phyloP scores from a whole-genome alignment of 1,284 basidiomycete genomes.

The Naganishia sp. region DNA sequence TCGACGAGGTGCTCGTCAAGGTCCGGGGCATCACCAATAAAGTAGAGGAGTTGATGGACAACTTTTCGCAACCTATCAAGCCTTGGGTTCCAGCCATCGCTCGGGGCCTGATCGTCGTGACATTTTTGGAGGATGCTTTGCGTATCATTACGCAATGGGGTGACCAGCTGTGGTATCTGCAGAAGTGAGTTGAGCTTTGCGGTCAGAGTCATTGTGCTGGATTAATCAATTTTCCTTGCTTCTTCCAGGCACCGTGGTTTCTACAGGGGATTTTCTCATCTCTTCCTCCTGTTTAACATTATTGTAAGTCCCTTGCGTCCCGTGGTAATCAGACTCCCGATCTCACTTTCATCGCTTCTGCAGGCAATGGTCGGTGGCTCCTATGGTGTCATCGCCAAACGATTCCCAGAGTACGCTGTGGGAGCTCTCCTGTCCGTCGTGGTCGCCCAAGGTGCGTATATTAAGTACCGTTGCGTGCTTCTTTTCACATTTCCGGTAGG shows the following conservation, averaged over 20 bases:
- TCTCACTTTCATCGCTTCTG: not conserved
- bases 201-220: not conserved
- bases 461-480: not conserved
- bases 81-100: conserved; percentile 94
- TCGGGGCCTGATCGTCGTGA: conserved; percentile 95
- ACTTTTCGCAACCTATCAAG: conserved; percentile 88
- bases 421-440: conserved; percentile 88
- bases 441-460: conserved; percentile 70
- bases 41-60: conserved; percentile 90
- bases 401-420: conserved; percentile 84
- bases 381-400: conserved; percentile 82
- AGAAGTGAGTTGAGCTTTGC: conserved; percentile 64
- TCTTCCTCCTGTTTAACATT: conserved; percentile 91
- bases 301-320: conserved; percentile 64
- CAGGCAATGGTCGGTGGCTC: conserved; percentile 90
- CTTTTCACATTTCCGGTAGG: conserved; percentile 46
- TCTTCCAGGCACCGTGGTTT: conserved; percentile 71
- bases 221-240: not conserved
- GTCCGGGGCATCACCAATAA: conserved; percentile 73
- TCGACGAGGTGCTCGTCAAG: conserved; percentile 78
- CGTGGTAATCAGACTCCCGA: not conserved
- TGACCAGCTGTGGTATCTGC: conserved; percentile 96
- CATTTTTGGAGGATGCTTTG: conserved; percentile 95
- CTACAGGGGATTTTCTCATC: conserved; percentile 89
- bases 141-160: conserved; percentile 91